Conservation (phyloP, 495 filamentous ascomycete species). For the Xylaria palmicola region DNA sequence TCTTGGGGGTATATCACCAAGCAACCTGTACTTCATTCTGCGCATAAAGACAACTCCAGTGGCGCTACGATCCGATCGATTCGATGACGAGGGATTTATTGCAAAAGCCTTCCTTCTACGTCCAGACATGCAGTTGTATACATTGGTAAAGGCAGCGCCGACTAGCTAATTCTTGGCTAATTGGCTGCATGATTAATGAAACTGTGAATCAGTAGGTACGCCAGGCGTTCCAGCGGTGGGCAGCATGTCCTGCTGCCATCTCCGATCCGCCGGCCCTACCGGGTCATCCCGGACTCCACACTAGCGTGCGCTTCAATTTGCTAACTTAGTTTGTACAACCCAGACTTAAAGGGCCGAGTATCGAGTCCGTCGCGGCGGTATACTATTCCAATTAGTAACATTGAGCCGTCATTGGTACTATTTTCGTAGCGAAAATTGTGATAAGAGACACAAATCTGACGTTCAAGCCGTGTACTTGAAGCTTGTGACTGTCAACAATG, state of each 20-base stretch:
- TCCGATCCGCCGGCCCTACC: background rate
- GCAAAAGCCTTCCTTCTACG: background rate
- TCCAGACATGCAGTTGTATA: background rate
- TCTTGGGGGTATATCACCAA: background rate
- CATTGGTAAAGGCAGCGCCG: no score
- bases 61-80: background rate
- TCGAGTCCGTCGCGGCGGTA: background rate
- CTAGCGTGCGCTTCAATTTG: background rate
- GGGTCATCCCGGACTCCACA: background rate
- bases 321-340: background rate
- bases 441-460: no score
- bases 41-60: no score
- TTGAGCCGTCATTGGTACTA: no score
- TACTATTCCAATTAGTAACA: background rate
- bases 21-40: no score
- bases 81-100: background rate
- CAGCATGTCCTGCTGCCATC: background rate
- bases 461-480: no score
- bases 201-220: background rate
- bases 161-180: background rate
- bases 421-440: no score
- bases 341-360: background rate
- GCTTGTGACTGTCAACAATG: no score
- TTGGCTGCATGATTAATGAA: background rate
- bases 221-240: background rate